Base-by-base conservation (phyloP, 192 early-diverging fungal species). In the Gamsiella multidivaricata region DNA sequence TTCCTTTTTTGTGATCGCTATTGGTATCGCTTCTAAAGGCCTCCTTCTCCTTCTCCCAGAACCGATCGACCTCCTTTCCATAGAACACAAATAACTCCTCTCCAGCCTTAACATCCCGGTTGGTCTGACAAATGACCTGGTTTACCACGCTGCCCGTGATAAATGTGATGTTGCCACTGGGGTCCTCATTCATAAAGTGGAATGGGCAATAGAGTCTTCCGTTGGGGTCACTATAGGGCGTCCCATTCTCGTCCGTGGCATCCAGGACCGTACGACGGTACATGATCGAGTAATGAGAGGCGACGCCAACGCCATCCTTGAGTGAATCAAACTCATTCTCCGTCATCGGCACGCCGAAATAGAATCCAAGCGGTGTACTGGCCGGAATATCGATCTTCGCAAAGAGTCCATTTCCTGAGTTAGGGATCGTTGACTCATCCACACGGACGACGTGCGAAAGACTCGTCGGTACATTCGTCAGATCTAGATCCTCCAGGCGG, bases 321-420 rank as follows among this genome's bases (percentile, higher is more conserved):
- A 90, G 74, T 9, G 88, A 89, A 79, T 97, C 96, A 61, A 94
- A 97, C 63, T 97, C 96, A 65, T 94, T 93, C 73, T 97, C 96
- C 1, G 93, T 96, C 95, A 95, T 97, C n/a, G 96, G 96, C 5
- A 97, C 94, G 7, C 96, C 96, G 83, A 97, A 97, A 61, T 97
- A 97, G 65, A 96, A 97, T 6, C 96, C 96, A 7, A 97, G 80
- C 0, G 92, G 89, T 15, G 90, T 91, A n/a, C 87, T 88, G 10
- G 81, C 85, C 3, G 95, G 95, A 2, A 97, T 64, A 42, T 89
- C 84, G 17, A 93, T 84, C 34, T 73, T 83, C 3, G 93, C 93
- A 82, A 94, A 94, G 3, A 93, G 57, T 0, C 93, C 93, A 49
- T 90, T 88, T 20, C 93, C 93, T 7, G 92, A 89, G 47, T 86